Evolutionary conservation across 805 yeast species (phyloP), one percentile per base, ranked within the genome.

Genomic region (Myxozyma lipomycoides): DNA sequence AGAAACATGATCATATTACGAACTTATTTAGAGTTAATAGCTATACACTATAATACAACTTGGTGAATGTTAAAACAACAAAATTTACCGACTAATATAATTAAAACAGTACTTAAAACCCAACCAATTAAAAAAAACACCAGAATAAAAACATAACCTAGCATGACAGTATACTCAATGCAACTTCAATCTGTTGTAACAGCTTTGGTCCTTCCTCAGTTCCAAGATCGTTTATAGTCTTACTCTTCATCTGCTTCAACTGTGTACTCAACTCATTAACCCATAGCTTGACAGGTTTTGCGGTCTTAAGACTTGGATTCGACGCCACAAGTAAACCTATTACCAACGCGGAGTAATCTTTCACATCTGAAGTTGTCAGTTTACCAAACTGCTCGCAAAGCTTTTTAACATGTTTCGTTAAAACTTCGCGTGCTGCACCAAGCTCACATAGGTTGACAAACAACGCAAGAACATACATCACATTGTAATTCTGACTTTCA

Each of bases 381-480:
- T 23, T 19, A 9, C 12, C 32, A 12, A 28, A 28, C 12, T 28
- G 32, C 12, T 12, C 12, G 32, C 12, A 9, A 12, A 28, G 32
- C 6, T 15, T 17, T 12, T 6, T 17, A 35, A 35, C 7, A 5
- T 17, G 38, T 7, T 35, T 15, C 10, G 43, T n/a, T 17, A 48
- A 26, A 4, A 28, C 22, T 2, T 30, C 25, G 4, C 50, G 43
- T 17, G 52, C 48, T 4, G 28, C 38, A n/a, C 25, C 46, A 21
- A 21, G 22, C 21, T 55, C 59, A 34, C 52, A 22, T 15, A 52
- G 26, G 38, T 55, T 55, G 17, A 46, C 41, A 4, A 51, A 34
- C 25, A 55, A 32, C 2, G 57, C 59, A 17, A 55, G n/a, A 4
- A 43, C 38, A 25, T 52, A 52, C 5, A 55, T 7, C 25, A 49